Percentiles rank a stretch among this genome's conserved stretches.
Evolutionary conservation across 352 stramenopile species (phyloP).

Genomic region (Saprolegnia parasitica): DNA sequence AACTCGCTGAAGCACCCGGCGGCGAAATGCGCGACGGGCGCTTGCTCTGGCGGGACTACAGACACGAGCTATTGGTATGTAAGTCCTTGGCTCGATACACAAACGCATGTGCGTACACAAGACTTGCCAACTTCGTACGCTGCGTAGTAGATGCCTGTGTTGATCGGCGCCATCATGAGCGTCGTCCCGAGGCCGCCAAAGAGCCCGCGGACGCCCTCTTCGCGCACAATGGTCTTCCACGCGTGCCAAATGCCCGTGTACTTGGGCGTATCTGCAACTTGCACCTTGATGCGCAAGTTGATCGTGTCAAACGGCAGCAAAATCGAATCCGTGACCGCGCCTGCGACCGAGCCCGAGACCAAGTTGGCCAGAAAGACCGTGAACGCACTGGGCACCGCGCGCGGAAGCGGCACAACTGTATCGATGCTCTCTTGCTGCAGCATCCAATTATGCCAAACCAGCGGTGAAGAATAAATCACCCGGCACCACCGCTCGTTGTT

Average conservation of each 20-base stretch:
- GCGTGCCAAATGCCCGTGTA: constrained; percentile 58
- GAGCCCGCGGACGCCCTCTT: constrained; percentile 69
- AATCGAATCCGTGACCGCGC: constrained; percentile 69
- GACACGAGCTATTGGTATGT: constrained; percentile 6
- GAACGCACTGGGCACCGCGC: background rate
- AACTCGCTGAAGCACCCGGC: constrained; percentile 59
- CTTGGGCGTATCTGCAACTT: constrained; percentile 44
- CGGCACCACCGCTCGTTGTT: too few species aligned
- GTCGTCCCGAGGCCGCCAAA: constrained; percentile 69
- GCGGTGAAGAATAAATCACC: too few species aligned
- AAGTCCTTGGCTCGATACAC: constrained; percentile 31
- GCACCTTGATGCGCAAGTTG: constrained; percentile 81
- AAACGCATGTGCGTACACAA: constrained; percentile 16
- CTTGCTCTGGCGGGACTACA: constrained; percentile 42
- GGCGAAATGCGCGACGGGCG: constrained; percentile 61
- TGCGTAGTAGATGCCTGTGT: constrained; percentile 67
- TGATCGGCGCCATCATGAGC: constrained; percentile 65
- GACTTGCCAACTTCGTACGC: constrained; percentile 73
- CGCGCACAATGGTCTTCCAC: constrained; percentile 56
- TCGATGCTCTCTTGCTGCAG: background rate
- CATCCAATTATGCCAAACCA: background rate
- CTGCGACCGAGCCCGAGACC: constrained; percentile 62
- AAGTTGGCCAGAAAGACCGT: constrained; percentile 28
- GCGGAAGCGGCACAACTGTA: background rate
- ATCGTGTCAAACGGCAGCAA: constrained; percentile 79